A percentile compares a stretch with the other conserved stretches of the same genome.
These are phyloP conservation scores for Talaromyces piceae DNA, from an alignment of 2,329 filamentous ascomycete genomes.

Conservation along the genomic window DNA sequence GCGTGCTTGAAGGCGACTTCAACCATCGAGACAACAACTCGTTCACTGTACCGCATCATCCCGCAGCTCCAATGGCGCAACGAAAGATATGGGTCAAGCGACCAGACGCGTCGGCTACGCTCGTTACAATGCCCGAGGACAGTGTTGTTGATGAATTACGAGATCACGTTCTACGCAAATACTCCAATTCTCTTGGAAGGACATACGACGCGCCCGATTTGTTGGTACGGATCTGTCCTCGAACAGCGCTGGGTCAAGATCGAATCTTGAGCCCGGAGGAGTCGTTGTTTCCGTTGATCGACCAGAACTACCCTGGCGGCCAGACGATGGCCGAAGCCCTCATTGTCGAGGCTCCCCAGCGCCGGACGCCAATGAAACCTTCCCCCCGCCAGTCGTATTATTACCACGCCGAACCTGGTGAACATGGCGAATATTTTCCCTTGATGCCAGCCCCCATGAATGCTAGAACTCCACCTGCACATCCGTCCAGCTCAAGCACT, in stretches of 20 bases:
- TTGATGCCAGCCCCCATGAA: conserved; percentile 50
- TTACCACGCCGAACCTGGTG: conserved; percentile 55
- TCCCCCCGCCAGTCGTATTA: conserved; percentile 58
- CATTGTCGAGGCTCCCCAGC: conserved; percentile 74
- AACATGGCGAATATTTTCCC: conserved; percentile 77
- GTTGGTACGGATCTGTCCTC: conserved; percentile 65
- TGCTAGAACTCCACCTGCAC: conserved; percentile 33
- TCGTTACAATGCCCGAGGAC: conserved; percentile 77
- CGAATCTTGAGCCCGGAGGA: conserved; percentile 79
- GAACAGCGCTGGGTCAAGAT: conserved; percentile 55
- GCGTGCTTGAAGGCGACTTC: conserved; percentile 24
- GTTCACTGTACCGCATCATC: conserved; percentile 9
- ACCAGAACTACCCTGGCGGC: conserved; percentile 76
- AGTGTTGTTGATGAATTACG: conserved; percentile 92
- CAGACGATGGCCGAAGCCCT: conserved; percentile 85
- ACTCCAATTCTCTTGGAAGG: conserved; percentile 82
- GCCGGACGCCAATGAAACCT: conserved; percentile 64
- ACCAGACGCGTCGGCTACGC: conserved; percentile 74
- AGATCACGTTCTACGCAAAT: conserved; percentile 87
- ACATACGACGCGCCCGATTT: conserved; percentile 89
- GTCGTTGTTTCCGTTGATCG: conserved; percentile 66
- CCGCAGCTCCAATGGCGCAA: conserved; percentile 25
- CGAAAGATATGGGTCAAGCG: conserved; percentile 94
- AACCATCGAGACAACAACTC: conserved; percentile 18
- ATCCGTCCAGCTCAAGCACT: conserved; percentile 34